A percentile compares a stretch with the other conserved stretches of the same genome.
Conservation (phyloP, 352 stramenopile species). For the Discostella stelligera region DNA sequence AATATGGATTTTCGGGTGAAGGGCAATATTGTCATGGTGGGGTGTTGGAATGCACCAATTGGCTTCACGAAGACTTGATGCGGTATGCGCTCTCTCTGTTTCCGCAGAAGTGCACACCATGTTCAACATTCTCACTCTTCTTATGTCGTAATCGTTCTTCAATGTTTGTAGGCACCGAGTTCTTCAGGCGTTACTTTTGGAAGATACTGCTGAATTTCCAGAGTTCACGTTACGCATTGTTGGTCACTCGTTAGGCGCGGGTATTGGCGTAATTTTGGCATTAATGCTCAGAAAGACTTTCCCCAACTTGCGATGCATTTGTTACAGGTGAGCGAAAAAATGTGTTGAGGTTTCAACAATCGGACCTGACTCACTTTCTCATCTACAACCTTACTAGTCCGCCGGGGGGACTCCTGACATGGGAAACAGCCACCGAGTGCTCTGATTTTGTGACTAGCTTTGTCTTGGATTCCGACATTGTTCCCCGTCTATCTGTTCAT, state of each 20-base stretch:
- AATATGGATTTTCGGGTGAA: conserved; percentile 71
- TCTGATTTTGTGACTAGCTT: conserved; percentile 76
- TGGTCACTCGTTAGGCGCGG: conserved; percentile 82
- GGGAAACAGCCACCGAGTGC: conserved; percentile 69
- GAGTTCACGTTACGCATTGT: conserved; percentile 79
- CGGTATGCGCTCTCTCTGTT: conserved; percentile 29
- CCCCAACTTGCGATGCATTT: conserved; percentile 73
- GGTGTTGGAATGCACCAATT: conserved; percentile 66
- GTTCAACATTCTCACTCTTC: neutral
- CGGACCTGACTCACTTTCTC: neutral
- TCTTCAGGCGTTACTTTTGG: conserved; percentile 60
- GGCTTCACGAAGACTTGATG: conserved; percentile 71
- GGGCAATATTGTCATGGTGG: conserved; percentile 75
- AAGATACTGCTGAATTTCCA: conserved; percentile 55
- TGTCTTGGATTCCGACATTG: conserved; percentile 83
- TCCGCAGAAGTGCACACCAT: neutral
- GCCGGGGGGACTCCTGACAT: conserved; percentile 80
- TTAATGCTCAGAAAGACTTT: conserved; percentile 78
- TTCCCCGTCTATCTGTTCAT: conserved; percentile 76
- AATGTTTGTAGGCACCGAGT: conserved; percentile 53
- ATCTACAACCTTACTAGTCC: conserved; percentile 32
- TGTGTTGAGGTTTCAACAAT: neutral
- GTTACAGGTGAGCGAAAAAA: conserved; percentile 49
- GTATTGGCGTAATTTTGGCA: conserved; percentile 75
- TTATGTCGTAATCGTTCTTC: conserved; percentile 12